Percentiles rank a stretch among this genome's conserved stretches.
Conservation (phyloP, 177 flowering plant species). For the Vitis hybrid region DNA sequence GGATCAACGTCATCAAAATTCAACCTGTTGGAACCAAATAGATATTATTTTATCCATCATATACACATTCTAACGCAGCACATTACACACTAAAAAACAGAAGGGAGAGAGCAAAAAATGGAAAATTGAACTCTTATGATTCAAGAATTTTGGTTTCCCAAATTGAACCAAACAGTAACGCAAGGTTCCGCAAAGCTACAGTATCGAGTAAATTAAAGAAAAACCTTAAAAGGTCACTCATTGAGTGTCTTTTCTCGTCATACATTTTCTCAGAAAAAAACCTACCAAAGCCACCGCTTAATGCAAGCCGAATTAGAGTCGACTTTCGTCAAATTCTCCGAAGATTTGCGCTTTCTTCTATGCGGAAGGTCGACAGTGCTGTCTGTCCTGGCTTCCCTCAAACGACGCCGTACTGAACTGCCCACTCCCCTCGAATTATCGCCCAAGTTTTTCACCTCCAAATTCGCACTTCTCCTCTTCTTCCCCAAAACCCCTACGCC, state of each 20-base stretch:
- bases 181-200: too few species aligned
- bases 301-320: slow-evolving; percentile 17
- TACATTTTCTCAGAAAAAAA: not conserved
- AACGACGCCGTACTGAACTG: slow-evolving; percentile 24
- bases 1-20: slow-evolving; percentile 59
- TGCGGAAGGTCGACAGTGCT: not conserved
- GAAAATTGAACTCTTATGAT: too few species aligned
- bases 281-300: slow-evolving; percentile 81
- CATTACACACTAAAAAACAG: not conserved
- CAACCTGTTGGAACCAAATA: slow-evolving; percentile 46
- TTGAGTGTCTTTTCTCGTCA: not conserved
- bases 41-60: not conserved
- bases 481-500: not conserved
- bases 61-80: not conserved
- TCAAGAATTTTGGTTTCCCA: too few species aligned
- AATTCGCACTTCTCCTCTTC: slow-evolving; percentile 30
- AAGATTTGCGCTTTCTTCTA: slow-evolving; percentile 28
- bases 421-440: slow-evolving; percentile 27
- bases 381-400: slow-evolving; percentile 31
- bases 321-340: slow-evolving; percentile 15
- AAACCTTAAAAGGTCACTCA: not conserved
- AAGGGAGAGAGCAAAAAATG: too few species aligned
- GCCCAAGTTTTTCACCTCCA: slow-evolving; percentile 44
- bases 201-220: not conserved
- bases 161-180: too few species aligned